These are phyloP conservation scores for Penicillium lividum DNA, from an alignment of 495 filamentous ascomycete species.

Conservation along the genomic window DNA sequence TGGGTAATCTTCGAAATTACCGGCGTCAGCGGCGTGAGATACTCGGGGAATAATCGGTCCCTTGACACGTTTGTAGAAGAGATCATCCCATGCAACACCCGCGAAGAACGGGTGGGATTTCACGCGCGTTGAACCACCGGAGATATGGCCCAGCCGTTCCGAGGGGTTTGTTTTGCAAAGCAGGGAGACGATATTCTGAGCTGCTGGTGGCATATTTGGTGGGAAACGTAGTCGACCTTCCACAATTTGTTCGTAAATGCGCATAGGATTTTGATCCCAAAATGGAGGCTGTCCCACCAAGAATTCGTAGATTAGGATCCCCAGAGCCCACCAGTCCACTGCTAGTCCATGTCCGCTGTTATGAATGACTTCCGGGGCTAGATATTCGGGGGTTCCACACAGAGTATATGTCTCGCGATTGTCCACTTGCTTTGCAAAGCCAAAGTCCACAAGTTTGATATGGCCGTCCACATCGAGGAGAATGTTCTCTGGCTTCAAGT, in stretches of 20 bases:
- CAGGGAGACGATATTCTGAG: slow-evolving; percentile 78
- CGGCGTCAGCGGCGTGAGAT: slow-evolving; percentile 75
- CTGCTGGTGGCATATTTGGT: slow-evolving; percentile 64
- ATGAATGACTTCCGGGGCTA: slow-evolving; percentile 94
- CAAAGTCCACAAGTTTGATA: slow-evolving; percentile 97
- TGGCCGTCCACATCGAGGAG: slow-evolving; percentile 89
- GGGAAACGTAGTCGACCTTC: slow-evolving; percentile 43
- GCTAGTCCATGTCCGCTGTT: slow-evolving; percentile 93
- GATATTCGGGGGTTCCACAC: slow-evolving; percentile 94
- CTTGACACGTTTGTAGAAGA: slow-evolving; percentile 66
- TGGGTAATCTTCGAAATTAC: slow-evolving; percentile 90
- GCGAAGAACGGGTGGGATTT: slow-evolving; percentile 87
- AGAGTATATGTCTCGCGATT: slow-evolving; percentile 86
- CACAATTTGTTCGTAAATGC: slow-evolving; percentile 79
- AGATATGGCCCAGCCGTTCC: slow-evolving; percentile 84
- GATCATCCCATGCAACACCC: slow-evolving; percentile 80
- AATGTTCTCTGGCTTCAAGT: slow-evolving; percentile 96
- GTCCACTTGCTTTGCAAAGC: slow-evolving; percentile 77
- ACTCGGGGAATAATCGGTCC: slow-evolving; percentile 88
- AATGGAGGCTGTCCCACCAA: slow-evolving; percentile 95
- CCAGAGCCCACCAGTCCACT: slow-evolving; percentile 99
- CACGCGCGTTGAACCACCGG: slow-evolving; percentile 76
- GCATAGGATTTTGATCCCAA: slow-evolving; percentile 94
- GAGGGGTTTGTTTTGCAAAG: slow-evolving; percentile 90
- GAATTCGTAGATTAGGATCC: slow-evolving; percentile 95